Percentiles rank a stretch among this genome's conserved stretches.
Conservation (phyloP, 2,329 filamentous ascomycete genomes). For the Penicillium sp. region DNA sequence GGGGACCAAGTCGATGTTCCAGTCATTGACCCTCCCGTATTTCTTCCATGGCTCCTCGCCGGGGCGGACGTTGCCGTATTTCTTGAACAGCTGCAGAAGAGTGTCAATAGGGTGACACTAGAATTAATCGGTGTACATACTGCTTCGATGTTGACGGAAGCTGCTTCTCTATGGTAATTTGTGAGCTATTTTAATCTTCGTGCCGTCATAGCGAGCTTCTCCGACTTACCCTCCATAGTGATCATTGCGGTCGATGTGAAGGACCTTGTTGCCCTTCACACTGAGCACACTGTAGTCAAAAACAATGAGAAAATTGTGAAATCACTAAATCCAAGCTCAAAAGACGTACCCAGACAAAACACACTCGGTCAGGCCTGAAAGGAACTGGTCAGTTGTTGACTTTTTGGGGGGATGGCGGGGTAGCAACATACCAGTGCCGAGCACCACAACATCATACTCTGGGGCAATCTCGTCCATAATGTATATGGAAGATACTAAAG, state of each 20-base stretch:
- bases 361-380: constrained; percentile 89
- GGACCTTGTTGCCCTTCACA: constrained; percentile 98
- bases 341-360: constrained; percentile 84
- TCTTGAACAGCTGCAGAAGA: constrained; percentile 82
- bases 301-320: constrained; percentile 18
- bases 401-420: constrained; percentile 30
- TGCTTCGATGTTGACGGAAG: constrained; percentile 93
- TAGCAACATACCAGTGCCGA: constrained; percentile 80
- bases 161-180: constrained; percentile 68
- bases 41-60: constrained; percentile 96
- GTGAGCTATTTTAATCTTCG: constrained; percentile 28
- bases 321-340: constrained; percentile 17
- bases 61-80: constrained; percentile 76
- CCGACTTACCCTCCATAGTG: constrained; percentile 88
- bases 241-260: constrained; percentile 97
- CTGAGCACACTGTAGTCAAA: constrained; percentile 70
- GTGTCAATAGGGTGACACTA: constrained; percentile 31
- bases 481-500: constrained; percentile 23
- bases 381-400: constrained; percentile 24
- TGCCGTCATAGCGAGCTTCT: constrained; percentile 19
- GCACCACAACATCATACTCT: constrained; percentile 97
- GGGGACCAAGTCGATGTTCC: constrained; percentile 98
- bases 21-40: constrained; percentile 94
- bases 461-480: constrained; percentile 96
- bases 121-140: constrained; percentile 49